These are phyloP conservation scores for Chiua virens DNA, from an alignment of 768 basidiomycete species.

Conservation along the genomic window DNA sequence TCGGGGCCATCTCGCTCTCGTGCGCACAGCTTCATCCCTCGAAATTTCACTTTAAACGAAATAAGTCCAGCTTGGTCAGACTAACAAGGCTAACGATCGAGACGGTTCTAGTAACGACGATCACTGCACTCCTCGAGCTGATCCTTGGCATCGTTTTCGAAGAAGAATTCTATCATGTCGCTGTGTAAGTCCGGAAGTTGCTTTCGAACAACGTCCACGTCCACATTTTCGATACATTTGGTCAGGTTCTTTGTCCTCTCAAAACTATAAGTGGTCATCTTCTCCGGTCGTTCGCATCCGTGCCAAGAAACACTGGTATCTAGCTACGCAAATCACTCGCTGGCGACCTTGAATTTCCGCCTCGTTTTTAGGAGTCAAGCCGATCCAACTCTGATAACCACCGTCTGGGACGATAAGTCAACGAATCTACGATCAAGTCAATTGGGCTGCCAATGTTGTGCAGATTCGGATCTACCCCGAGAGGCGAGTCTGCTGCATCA, in stretches of 20 bases:
- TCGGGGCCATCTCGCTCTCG: background rate
- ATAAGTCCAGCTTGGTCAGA: slow-evolving; percentile 1
- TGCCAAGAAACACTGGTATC: background rate
- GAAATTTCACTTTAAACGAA: slow-evolving; percentile 1
- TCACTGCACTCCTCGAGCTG: slow-evolving; percentile 17
- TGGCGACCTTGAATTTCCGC: slow-evolving; percentile 18
- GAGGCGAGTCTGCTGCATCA: background rate
- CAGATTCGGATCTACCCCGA: background rate
- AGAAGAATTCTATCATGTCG: slow-evolving; percentile 5
- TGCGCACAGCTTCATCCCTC: slow-evolving; percentile 13
- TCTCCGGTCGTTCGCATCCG: no score
- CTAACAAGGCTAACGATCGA: slow-evolving; percentile 25
- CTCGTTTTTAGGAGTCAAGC: slow-evolving; percentile 4
- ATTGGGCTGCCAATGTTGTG: background rate
- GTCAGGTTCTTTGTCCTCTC: slow-evolving; percentile 13
- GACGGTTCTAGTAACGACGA: slow-evolving; percentile 23
- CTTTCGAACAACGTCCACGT: no score
- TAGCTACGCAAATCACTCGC: slow-evolving; percentile 19
- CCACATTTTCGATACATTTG: background rate
- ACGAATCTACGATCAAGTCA: background rate
- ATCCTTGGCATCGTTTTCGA: slow-evolving; percentile 8
- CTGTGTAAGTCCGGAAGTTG: slow-evolving; percentile 14
- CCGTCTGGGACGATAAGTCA: slow-evolving; percentile 3
- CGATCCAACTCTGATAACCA: background rate
- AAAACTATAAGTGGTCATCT: slow-evolving; percentile 9